phyloP scores from a whole-genome alignment of 495 filamentous ascomycete genomes.

The Aspergillus steynii region DNA sequence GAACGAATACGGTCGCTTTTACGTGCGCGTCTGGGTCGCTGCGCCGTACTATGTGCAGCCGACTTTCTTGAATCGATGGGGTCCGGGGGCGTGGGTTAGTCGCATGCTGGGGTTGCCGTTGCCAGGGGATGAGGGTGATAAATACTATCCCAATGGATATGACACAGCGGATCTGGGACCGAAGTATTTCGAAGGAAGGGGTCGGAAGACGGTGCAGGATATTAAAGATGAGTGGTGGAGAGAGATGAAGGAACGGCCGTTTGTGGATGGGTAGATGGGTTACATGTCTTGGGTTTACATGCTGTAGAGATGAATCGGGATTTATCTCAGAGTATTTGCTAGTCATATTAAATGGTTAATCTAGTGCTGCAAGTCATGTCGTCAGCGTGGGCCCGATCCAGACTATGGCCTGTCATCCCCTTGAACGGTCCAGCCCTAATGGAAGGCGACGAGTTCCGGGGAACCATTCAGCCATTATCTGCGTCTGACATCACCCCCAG shows the following conservation, averaged over 20 bases:
- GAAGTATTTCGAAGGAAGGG: slow-evolving; percentile 54
- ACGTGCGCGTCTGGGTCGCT: slow-evolving; percentile 45
- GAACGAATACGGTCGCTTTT: slow-evolving; percentile 53
- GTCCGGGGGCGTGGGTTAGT: slow-evolving; percentile 48
- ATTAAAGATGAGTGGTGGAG: slow-evolving; percentile 31
- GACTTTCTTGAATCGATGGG: slow-evolving; percentile 59
- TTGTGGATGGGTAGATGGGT: neutral
- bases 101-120: slow-evolving; percentile 54
- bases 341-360: too few relatives aligned
- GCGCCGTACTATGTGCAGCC: slow-evolving; percentile 60
- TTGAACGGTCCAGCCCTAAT: neutral
- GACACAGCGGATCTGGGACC: slow-evolving; percentile 60
- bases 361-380: slow-evolving; percentile 1
- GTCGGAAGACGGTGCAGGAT: slow-evolving; percentile 45
- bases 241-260: slow-evolving; percentile 31
- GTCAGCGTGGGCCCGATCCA: slow-evolving; percentile 6
- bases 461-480: neutral
- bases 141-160: slow-evolving; percentile 61
- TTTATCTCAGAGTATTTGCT: too few relatives aligned
- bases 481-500: slow-evolving; percentile 6
- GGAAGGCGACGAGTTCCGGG: neutral
- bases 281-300: too few relatives aligned
- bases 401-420: slow-evolving; percentile 1
- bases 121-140: slow-evolving; percentile 58
- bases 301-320: too few relatives aligned